These are phyloP conservation scores for Zygosaccharomyces siamensis DNA, from an alignment of 805 yeast species.

Conservation along the genomic window DNA sequence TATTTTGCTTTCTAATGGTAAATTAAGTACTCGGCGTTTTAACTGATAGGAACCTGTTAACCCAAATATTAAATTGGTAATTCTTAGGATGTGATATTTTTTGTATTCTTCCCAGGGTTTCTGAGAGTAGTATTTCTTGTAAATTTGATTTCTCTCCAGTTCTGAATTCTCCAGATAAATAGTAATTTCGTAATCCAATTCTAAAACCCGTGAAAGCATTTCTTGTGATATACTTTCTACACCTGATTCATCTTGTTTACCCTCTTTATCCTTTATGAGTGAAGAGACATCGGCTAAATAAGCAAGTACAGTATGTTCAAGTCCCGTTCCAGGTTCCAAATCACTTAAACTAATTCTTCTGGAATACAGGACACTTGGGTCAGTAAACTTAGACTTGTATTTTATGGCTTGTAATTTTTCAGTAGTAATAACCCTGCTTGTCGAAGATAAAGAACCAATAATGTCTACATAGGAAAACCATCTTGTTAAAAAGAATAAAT, in stretches of 20 bases:
- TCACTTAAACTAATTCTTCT: constrained; percentile 35
- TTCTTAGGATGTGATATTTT: constrained; percentile 34
- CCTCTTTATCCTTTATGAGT: constrained; percentile 35
- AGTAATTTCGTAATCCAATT: constrained; percentile 33
- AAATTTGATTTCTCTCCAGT: constrained; percentile 29
- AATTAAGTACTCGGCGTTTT: constrained; percentile 49
- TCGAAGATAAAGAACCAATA: constrained; percentile 56
- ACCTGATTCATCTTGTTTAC: constrained; percentile 9
- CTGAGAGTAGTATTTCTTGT: constrained; percentile 10
- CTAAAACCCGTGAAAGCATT: constrained; percentile 36
- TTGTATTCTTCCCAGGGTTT: constrained; percentile 8
- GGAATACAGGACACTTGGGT: constrained; percentile 2
- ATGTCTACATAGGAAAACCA: constrained; percentile 70
- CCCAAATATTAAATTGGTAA: constrained; percentile 50
- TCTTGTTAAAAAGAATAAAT: constrained; percentile 51
- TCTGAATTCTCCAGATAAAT: constrained; percentile 23
- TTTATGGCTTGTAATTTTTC: constrained; percentile 10
- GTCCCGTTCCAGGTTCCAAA: constrained; percentile 60
- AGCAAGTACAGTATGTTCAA: constrained; percentile 59
- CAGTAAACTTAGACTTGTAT: constrained; percentile 22
- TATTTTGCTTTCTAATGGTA: constrained; percentile 44
- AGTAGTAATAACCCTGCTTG: constrained; percentile 25
- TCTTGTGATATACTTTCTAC: constrained; percentile 15
- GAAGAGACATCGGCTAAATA: constrained; percentile 47
- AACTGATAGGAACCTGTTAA: constrained; percentile 52